Base-by-base conservation (phyloP, 148 eudicot genomes). In the Persicaria maculosa region DNA sequence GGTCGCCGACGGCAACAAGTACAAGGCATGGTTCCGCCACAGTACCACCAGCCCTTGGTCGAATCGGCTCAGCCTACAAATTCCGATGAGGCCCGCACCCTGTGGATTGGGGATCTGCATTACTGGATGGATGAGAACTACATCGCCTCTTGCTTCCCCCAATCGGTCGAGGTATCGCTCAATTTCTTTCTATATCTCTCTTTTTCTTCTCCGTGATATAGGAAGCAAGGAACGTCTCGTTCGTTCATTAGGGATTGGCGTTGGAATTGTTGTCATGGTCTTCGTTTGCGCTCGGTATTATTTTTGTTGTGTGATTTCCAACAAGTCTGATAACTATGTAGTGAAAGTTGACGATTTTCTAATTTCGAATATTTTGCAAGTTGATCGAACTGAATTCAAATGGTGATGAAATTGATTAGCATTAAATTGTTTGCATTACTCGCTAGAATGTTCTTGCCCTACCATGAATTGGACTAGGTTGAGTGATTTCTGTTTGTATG, bases 41-140 rank as follows among this genome's bases (percentile, higher is more conserved):
- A 57, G 74, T 75, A 80, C n/a, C 75, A 75, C 57, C 81, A 79
- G 62, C 77, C 54, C 8, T 77, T 79, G 50, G 22, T 77, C 8
- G 77, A 72, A 6, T 16, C 76, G 44, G 70, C 77, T 31, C 86
- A 78, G 55, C 79, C 85, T 52, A 73, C 81, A 6, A 79, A 70
- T 36, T 80, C 88, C 5, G 95, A 90, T 5, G 98, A 86, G 74
- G 81, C 86, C 54, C 83, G 92, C 2, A 85, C 96, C 5, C 83
- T 94, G 4, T 94, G 97, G 98, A 94, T 94, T 76, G 98, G 98
- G 4, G 95, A 91, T 88, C 87, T 94, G 22, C 93, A 85, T 83
- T 85, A 84, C 53, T 90, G 93, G 90, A 94, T 94, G 98, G 98
- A 94, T 19, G 98, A 94, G 83, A 74, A 79, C 54, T 94, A 91